phyloP scores from a whole-genome alignment of 2,329 filamentous ascomycete genomes.

The Uncinocarpus reesii region DNA sequence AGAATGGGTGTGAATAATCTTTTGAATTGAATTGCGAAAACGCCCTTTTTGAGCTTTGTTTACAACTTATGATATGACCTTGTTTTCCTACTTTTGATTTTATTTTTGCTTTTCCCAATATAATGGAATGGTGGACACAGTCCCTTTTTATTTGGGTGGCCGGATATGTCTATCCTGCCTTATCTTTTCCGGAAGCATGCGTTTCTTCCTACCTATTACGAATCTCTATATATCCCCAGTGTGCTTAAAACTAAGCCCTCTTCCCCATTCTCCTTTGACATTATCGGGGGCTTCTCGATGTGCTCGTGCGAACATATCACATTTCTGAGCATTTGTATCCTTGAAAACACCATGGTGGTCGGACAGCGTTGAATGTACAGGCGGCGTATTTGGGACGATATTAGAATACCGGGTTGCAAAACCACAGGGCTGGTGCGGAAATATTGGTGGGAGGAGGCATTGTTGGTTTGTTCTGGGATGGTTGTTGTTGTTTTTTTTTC shows the following conservation, averaged over 20 bases:
- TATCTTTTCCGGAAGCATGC: background rate
- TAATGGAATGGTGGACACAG: background rate
- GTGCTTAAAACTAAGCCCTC: background rate
- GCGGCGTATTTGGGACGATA: conserved; percentile 7
- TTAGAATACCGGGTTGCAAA: conserved; percentile 9
- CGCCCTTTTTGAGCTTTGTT: background rate
- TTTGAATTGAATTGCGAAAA: conserved; percentile 28
- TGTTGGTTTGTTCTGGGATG: conserved; percentile 6
- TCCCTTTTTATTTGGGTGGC: conserved; percentile 16
- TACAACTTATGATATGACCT: conserved; percentile 1
- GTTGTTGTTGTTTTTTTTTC: background rate
- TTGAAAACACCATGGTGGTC: background rate
- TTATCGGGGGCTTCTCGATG: background rate
- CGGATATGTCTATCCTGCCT: background rate
- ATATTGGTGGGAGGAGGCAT: background rate
- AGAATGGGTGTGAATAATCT: conserved; percentile 33
- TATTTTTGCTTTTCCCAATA: background rate
- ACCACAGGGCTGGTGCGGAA: background rate
- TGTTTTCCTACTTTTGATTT: background rate
- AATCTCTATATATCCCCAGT: background rate
- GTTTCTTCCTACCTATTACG: conserved; percentile 1
- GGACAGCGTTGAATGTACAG: background rate
- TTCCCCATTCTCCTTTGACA: background rate
- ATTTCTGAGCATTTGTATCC: background rate
- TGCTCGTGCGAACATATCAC: background rate